Conservation (phyloP, 208 protist species). For the Leishmania guyanensis region DNA sequence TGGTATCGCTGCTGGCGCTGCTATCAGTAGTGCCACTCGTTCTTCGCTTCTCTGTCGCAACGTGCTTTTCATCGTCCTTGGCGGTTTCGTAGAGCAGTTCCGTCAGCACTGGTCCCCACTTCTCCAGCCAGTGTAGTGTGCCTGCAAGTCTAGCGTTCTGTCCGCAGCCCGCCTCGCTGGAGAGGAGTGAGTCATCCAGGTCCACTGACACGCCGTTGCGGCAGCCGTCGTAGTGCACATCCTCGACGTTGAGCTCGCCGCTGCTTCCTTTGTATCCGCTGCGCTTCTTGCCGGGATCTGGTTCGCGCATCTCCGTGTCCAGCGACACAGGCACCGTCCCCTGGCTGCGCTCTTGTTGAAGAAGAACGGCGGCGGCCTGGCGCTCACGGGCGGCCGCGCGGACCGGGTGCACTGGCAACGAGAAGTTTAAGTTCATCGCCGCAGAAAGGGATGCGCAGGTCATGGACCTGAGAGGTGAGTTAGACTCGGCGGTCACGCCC, state of each 20-base stretch:
- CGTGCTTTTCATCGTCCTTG: conserved; percentile 1
- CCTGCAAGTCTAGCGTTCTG: neutral
- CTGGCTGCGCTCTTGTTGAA: neutral
- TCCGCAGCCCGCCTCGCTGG: neutral
- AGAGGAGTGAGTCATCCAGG: neutral
- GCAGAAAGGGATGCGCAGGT: neutral
- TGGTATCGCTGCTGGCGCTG: neutral
- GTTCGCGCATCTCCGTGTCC: conserved; percentile 18
- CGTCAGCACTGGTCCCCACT: conserved; percentile 31
- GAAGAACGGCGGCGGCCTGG: conserved; percentile 6
- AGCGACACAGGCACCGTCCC: conserved; percentile 12
- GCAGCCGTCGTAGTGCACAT: neutral
- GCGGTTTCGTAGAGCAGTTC: conserved; percentile 33
- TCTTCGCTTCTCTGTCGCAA: neutral
- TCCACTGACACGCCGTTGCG: neutral
- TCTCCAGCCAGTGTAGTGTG: conserved; percentile 29
- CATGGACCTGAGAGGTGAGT: neutral
- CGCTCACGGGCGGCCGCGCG: conserved; percentile 21
- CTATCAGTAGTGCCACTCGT: neutral
- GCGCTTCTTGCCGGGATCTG: neutral
- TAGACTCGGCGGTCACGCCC: neutral
- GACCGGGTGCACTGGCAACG: conserved; percentile 15
- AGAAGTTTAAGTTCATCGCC: neutral
- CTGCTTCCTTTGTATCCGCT: neutral
- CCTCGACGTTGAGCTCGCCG: neutral